Base-by-base conservation (phyloP, 2,329 filamentous ascomycete species). In the Claviceps sp. region DNA sequence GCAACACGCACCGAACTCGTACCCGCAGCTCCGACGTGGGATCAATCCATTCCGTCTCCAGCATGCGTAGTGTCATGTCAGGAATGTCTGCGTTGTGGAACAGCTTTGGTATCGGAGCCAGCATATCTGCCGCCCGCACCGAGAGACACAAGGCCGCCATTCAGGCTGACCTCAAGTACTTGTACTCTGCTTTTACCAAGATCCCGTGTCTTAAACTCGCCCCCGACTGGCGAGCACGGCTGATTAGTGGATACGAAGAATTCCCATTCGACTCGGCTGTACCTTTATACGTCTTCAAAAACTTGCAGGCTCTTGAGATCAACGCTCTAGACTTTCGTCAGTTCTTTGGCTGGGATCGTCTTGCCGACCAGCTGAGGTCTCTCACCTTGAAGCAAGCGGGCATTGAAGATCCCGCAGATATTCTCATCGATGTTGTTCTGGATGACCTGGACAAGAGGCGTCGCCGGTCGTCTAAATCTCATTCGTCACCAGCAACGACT, bases 221-320 rank as follows among this genome's bases (percentile, higher is more conserved):
- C 29, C 90, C 90, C n/a, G 93, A 98, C 67, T 90, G 89, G 73
- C 86, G 88, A 58, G 90, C 91, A 47, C 83, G 86, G 50, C 74
- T 96, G 55, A 96, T 98, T 59, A 80, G 84, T 58, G 91, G 91
- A 29, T 97, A 93, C 64, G 93, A 98, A 68, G 91, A 96, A 68
- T 98, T 97, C 59, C 93, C 93, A 2, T 96, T 97, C 67, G 93
- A 98, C 68, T 95, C 88, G 23, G 93, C 93, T 20, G 93, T 98
- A 34, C 93, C 93, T 20, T 75, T 98, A n/a, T 85, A 95, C 66
- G 86, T 87, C 8, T 97, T 98, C 78, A 97, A 98, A 71, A 98
- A 97, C 60, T 74, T 97, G 50, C 91, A 91, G 68, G 86, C 88
- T 22, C 76, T 98, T 57, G 93, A 98, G 67, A 87, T 98, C 50